Conservation (phyloP, 305 asterid genomes). For the Fraxinus paxiana region DNA sequence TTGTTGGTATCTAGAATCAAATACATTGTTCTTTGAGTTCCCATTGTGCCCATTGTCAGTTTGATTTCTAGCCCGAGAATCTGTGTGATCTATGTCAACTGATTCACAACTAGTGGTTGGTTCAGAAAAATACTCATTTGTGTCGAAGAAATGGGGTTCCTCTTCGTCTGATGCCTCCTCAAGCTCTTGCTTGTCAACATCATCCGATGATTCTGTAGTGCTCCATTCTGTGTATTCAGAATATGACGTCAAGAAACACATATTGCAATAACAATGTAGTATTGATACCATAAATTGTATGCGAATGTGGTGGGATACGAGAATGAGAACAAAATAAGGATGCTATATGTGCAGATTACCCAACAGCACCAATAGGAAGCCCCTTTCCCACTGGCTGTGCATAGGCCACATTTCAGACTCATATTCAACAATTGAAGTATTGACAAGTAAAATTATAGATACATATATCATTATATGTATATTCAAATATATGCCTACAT, state of each 20-base stretch:
- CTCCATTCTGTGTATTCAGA: slow-evolving; percentile 63
- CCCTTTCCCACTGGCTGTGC: background rate
- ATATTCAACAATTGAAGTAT: background rate
- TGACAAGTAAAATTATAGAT: background rate
- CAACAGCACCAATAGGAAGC: background rate
- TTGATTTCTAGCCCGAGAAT: slow-evolving; percentile 28
- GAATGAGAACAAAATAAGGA: background rate
- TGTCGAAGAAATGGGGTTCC: slow-evolving; percentile 64
- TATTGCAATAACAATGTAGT: background rate
- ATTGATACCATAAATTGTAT: background rate
- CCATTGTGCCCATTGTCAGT: slow-evolving; percentile 20
- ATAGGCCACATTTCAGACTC: background rate
- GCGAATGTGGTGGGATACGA: background rate
- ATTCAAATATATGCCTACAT: background rate
- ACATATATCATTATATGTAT: background rate
- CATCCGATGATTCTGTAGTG: slow-evolving; percentile 92
- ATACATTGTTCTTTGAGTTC: slow-evolving; percentile 20
- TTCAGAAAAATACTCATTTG: slow-evolving; percentile 59
- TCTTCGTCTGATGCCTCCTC: slow-evolving; percentile 89
- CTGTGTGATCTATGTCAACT: slow-evolving; percentile 38
- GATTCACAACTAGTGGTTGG: slow-evolving; percentile 32
- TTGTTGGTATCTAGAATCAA: slow-evolving; percentile 29
- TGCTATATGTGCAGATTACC: background rate
- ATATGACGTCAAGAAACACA: slow-evolving; percentile 14
- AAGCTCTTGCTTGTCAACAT: slow-evolving; percentile 82